These are phyloP conservation scores for Bruguiera hainesii DNA, from an alignment of 441 rosid genomes.

Conservation along the genomic window DNA sequence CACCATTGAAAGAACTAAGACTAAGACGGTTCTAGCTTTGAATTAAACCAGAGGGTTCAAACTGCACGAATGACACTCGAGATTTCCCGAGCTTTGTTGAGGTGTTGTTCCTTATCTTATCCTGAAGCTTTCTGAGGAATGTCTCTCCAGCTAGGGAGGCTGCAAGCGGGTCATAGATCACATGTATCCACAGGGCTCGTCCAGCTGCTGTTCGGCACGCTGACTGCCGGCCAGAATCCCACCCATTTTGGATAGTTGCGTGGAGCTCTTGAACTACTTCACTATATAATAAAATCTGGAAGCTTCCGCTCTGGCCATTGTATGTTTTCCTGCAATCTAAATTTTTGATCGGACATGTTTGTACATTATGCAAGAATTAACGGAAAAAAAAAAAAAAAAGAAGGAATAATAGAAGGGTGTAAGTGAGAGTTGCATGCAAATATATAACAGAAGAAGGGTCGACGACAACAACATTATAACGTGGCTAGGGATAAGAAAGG, in stretches of 20 bases:
- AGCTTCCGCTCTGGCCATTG: constrained; percentile 57
- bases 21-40: constrained; percentile 66
- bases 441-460: constrained; percentile 28
- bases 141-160: constrained; percentile 79
- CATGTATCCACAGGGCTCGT: constrained; percentile 87
- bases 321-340: constrained; percentile 31
- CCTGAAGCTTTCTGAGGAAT: constrained; percentile 58
- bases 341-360: constrained; percentile 48
- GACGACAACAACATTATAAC: constrained; percentile 16
- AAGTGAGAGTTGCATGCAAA: constrained; percentile 29
- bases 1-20: constrained; percentile 47
- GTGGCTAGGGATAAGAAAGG: constrained; percentile 74
- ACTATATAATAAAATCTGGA: constrained; percentile 37
- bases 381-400: too few species aligned
- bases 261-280: constrained; percentile 58
- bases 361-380: neutral
- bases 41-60: constrained; percentile 87
- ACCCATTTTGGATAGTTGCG: constrained; percentile 50
- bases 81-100: constrained; percentile 66
- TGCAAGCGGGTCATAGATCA: constrained; percentile 70
- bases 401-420: constrained; percentile 18
- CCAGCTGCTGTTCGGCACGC: constrained; percentile 92
- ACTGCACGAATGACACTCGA: constrained; percentile 86
- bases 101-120: constrained; percentile 67
- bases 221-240: constrained; percentile 63